Evolutionary conservation across 768 basidiomycete species (phyloP).

Genomic region (Rhizopogon vesiculosus): DNA sequence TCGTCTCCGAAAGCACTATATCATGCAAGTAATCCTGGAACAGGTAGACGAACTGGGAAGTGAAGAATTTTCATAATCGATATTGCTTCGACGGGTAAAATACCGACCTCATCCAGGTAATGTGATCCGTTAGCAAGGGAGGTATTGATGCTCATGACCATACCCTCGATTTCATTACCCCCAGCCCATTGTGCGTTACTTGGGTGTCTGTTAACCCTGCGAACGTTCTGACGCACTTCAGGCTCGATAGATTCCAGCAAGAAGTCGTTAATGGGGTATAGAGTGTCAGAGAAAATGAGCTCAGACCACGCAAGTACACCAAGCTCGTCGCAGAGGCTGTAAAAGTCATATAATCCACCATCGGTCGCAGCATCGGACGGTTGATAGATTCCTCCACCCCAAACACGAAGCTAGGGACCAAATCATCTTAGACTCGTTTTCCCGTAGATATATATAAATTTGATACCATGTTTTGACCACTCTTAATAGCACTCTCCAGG

Average conservation of each 20-base stretch:
- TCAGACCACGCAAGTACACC: constrained; percentile 62
- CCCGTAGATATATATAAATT: constrained; percentile 5
- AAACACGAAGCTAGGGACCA: constrained; percentile 43
- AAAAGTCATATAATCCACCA: constrained; percentile 51
- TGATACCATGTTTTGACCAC: constrained; percentile 55
- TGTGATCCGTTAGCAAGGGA: constrained; percentile 38
- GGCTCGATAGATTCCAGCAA: constrained; percentile 46
- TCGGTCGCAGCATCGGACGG: constrained; percentile 35
- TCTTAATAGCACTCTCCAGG: constrained; percentile 47
- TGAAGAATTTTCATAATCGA: not conserved
- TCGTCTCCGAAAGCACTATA: constrained; percentile 44
- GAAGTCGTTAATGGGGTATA: constrained; percentile 54
- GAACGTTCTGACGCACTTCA: constrained; percentile 54
- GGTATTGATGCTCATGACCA: constrained; percentile 34
- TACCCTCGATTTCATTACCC: constrained; percentile 58
- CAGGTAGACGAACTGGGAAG: constrained; percentile 38
- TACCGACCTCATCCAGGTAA: constrained; percentile 43
- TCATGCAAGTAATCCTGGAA: constrained; percentile 50
- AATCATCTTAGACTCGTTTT: not conserved
- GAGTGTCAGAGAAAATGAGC: constrained; percentile 52
- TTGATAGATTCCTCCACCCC: constrained; percentile 55
- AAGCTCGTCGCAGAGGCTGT: constrained; percentile 53
- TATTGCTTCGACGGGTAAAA: not conserved
- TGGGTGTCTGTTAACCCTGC: constrained; percentile 50
- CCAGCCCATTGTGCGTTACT: constrained; percentile 59